Conservation (phyloP, 2,329 filamentous ascomycete genomes). For the Colletotrichum navitas region DNA sequence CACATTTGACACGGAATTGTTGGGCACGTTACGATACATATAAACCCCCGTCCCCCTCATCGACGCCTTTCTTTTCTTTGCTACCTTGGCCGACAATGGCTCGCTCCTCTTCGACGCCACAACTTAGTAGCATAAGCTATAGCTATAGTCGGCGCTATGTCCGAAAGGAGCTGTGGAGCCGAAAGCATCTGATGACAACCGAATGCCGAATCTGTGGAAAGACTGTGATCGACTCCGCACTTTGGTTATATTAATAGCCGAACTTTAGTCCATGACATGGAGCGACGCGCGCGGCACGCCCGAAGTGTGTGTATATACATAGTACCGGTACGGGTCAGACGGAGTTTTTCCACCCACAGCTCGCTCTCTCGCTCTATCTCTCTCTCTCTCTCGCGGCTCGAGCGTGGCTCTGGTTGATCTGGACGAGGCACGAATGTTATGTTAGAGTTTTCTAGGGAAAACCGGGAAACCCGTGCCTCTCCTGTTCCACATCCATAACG, state of each 20-base stretch:
- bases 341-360: not conserved
- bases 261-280: not conserved
- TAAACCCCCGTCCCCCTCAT: slow-evolving; percentile 14
- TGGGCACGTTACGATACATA: slow-evolving; percentile 2
- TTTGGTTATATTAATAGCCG: slow-evolving; percentile 31
- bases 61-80: slow-evolving; percentile 12
- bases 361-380: too few species aligned
- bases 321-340: not conserved
- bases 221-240: slow-evolving; percentile 36
- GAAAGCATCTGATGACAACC: slow-evolving; percentile 39
- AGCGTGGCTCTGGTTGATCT: not conserved
- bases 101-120: not conserved
- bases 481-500: slow-evolving; percentile 1
- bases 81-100: slow-evolving; percentile 14
- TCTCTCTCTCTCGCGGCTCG: not conserved
- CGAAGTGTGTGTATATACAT: not conserved
- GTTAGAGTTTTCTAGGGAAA: slow-evolving; percentile 1
- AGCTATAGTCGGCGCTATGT: slow-evolving; percentile 26
- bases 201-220: slow-evolving; percentile 41
- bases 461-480: slow-evolving; percentile 2
- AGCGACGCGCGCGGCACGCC: not conserved
- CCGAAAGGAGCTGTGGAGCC: slow-evolving; percentile 38
- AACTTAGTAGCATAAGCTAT: slow-evolving; percentile 29
- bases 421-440: not conserved
- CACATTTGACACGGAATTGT: slow-evolving; percentile 3